These are phyloP conservation scores for Syncephalastrum monosporum DNA, from an alignment of 371 early-diverging fungal genomes.

Conservation along the genomic window DNA sequence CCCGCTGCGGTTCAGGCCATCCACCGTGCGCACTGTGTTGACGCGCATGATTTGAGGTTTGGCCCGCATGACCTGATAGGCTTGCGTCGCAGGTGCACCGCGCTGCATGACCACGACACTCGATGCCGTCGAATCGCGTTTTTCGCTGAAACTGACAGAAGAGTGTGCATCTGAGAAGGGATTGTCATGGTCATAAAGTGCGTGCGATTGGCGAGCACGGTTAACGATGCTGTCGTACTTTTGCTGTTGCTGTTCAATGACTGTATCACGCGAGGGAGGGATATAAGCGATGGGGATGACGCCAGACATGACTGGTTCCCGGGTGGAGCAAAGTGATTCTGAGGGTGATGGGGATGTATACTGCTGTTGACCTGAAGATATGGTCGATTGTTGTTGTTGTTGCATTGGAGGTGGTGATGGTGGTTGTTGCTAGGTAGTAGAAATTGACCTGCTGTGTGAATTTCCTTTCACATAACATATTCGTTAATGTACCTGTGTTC, in stretches of 20 bases:
- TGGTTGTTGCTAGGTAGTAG: neutral
- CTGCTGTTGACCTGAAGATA: neutral
- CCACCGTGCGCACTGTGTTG: conserved; percentile 33
- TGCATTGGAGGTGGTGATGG: neutral
- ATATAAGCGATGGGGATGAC: conserved; percentile 51
- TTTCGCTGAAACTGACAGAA: too few species aligned
- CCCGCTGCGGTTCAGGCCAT: conserved; percentile 29
- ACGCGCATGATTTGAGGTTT: conserved; percentile 49
- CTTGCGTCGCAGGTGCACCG: conserved; percentile 26
- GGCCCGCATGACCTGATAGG: conserved; percentile 42
- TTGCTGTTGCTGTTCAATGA: conserved; percentile 12
- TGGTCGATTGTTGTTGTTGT: too few species aligned
- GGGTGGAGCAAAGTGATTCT: conserved; percentile 1
- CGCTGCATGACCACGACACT: conserved; percentile 25
- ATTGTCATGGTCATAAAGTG: conserved; percentile 2
- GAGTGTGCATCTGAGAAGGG: conserved; percentile 14
- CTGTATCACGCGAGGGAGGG: conserved; percentile 29
- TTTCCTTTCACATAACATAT: neutral
- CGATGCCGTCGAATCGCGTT: conserved; percentile 17
- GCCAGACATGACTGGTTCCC: conserved; percentile 33
- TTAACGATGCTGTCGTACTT: conserved; percentile 12
- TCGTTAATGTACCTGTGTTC: conserved; percentile 4
- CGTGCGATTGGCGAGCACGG: neutral
- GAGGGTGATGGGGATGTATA: neutral
- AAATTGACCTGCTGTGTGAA: neutral